Evolutionary conservation across 306 rosid species (phyloP), one percentile per base, ranked within the genome.

Genomic region (Cicer arietinum): DNA sequence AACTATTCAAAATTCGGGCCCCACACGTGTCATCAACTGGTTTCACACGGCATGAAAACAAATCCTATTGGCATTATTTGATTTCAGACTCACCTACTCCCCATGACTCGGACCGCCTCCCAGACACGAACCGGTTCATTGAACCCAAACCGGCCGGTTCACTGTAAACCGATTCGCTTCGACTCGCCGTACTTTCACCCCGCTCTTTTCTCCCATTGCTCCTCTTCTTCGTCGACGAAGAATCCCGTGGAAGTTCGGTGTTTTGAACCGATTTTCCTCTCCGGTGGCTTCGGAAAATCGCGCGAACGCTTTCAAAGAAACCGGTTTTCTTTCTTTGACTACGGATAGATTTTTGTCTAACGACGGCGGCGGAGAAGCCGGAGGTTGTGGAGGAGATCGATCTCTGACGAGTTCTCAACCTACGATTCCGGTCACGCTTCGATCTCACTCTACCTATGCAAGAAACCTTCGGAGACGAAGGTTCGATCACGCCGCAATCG

Each of bases 381-480:
- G 7, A 0, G 8, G 73, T 4, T 4, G 69, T 6, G 65, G 78
- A 76, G 22, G 85, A 81, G 7, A 58, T 16, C 7, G 87, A 46
- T 6, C 83, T 62, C 22, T 79, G 88, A 54, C 91, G 96, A 43
- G 39, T 82, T 86, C 89, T 76, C 75, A 78, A 41, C 51, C 90
- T 73, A 0, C 96, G 88, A 58, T 82, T 89, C 66, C 91, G 82
- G 58, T 87, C 93, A 5, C 91, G 79, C 84, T 81, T 94, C 8
- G 99, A 94, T 85, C 96, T 85, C 68, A 94, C 99, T 65, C 93
- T 85, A 4, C 99, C 99, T 76, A 94, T 94, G 52, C 99, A 94
- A 0, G 99, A 94, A 7, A 94, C 99, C 84, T 94, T 94, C 7
- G 99, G 99, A 9, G 99, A 94, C 6, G 93, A 81, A 6, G 99